Percentiles rank a stretch among this genome's conserved stretches.
phyloP scores from a whole-genome alignment of 371 early-diverging fungal species.

The Choanephora cucurbitarum region DNA sequence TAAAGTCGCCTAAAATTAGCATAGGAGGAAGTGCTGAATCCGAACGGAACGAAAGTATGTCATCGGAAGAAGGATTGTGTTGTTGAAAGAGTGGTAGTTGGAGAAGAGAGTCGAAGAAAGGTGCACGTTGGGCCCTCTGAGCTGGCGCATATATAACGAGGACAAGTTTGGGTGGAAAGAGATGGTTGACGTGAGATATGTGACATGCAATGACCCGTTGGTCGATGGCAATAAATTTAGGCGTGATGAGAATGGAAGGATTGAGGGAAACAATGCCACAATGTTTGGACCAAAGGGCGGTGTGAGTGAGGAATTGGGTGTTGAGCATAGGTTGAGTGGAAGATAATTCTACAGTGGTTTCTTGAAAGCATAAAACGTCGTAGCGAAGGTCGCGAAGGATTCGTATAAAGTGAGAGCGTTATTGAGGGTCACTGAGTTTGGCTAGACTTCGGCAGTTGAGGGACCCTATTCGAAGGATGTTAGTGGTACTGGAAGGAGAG shows the following conservation, averaged over 20 bases:
- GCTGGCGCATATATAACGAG: conserved; percentile 14
- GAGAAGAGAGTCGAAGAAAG: too few relatives aligned
- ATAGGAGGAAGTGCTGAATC: too few relatives aligned
- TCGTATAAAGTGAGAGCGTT: not conserved
- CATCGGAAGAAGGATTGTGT: too few relatives aligned
- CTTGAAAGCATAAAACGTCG: conserved; percentile 15
- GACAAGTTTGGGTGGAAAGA: conserved; percentile 5
- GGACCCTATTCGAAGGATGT: not conserved
- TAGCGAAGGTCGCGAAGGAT: not conserved
- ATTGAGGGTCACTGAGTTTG: not conserved
- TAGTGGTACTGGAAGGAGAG: not conserved
- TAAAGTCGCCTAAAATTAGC: too few relatives aligned
- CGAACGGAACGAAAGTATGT: too few relatives aligned
- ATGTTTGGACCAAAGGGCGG: conserved; percentile 5
- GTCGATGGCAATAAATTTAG: conserved; percentile 3
- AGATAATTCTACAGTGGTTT: conserved; percentile 1
- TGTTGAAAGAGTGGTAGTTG: too few relatives aligned
- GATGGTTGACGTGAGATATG: not conserved
- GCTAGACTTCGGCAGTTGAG: conserved; percentile 11
- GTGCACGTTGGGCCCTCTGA: not conserved
- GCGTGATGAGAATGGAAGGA: not conserved
- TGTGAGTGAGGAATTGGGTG: not conserved
- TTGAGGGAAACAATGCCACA: conserved; percentile 10
- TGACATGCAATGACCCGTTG: not conserved
- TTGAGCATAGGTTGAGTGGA: not conserved